Conservation (phyloP, 2,329 filamentous ascomycete genomes). For the Penicillium sp. region DNA sequence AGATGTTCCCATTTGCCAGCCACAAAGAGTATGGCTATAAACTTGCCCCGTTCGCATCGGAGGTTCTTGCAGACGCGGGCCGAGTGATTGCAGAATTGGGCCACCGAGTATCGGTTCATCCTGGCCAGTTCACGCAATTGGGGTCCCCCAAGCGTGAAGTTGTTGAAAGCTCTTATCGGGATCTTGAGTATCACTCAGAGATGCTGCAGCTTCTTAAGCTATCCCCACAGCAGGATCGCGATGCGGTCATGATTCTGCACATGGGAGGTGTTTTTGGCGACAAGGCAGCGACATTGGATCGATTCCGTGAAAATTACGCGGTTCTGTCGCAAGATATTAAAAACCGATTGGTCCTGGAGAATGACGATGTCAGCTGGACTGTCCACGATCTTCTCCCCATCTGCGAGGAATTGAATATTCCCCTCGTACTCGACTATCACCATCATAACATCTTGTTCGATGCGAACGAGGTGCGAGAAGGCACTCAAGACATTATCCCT, state of each 20-base stretch:
- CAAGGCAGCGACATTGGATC: constrained; percentile 73
- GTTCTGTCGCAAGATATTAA: constrained; percentile 70
- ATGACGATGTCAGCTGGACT: constrained; percentile 91
- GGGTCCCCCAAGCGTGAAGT: constrained; percentile 80
- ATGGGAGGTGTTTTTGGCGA: constrained; percentile 91
- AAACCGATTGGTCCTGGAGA: constrained; percentile 82
- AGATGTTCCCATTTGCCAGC: constrained; percentile 96
- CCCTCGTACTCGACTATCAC: constrained; percentile 87
- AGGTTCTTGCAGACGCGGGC: constrained; percentile 74
- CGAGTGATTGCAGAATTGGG: constrained; percentile 74
- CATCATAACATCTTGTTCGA: constrained; percentile 96
- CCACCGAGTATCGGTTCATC: constrained; percentile 86
- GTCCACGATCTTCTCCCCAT: constrained; percentile 87
- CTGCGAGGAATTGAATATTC: constrained; percentile 93
- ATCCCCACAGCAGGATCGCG: constrained; percentile 74
- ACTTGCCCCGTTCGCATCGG: constrained; percentile 78
- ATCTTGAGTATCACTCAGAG: constrained; percentile 86
- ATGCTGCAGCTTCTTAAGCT: constrained; percentile 76
- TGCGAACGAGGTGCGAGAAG: constrained; percentile 70
- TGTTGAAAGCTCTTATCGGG: constrained; percentile 73
- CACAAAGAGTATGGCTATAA: constrained; percentile 85
- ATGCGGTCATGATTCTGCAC: constrained; percentile 93
- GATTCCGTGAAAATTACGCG: constrained; percentile 76
- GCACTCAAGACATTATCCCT: constrained; percentile 76
- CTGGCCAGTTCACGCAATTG: constrained; percentile 89